A percentile compares a stretch with the other conserved stretches of the same genome.
These are phyloP conservation scores for Sphagnum fallax DNA, from an alignment of 228 moss, liverwort and hornwort genomes.

Conservation along the genomic window DNA sequence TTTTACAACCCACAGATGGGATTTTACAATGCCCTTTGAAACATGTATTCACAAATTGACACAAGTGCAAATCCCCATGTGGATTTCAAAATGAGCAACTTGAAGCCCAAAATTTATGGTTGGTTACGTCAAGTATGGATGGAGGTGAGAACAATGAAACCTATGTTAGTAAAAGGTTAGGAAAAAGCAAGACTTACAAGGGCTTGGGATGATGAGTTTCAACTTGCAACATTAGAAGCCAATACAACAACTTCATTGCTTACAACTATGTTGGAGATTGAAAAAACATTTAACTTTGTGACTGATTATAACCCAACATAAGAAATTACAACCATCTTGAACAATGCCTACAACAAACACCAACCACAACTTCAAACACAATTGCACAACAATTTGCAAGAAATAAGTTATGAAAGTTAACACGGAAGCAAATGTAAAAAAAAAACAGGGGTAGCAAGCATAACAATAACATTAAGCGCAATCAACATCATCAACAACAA, in stretches of 20 bases:
- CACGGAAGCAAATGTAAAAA: too few species aligned
- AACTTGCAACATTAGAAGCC: neutral
- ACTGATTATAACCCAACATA: neutral
- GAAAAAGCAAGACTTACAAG: neutral
- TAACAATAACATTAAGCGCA: too few species aligned
- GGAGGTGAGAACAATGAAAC: neutral
- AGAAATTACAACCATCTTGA: neutral
- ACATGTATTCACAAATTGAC: conserved; percentile 1
- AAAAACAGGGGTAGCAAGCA: too few species aligned
- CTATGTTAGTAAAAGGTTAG: neutral
- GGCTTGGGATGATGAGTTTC: neutral
- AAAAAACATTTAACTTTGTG: neutral
- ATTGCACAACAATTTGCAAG: neutral
- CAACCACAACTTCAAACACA: neutral
- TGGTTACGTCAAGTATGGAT: neutral
- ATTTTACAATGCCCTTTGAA: neutral
- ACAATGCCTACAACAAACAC: neutral
- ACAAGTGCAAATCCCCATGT: neutral
- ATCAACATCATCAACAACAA: too few species aligned
- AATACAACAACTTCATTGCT: neutral
- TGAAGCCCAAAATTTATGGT: neutral
- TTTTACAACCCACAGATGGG: neutral
- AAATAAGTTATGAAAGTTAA: too few species aligned
- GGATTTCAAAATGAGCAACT: neutral
- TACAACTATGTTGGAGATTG: neutral